Base-by-base conservation (phyloP, 176 grass and related monocot species). In the Triticum monococcum region DNA sequence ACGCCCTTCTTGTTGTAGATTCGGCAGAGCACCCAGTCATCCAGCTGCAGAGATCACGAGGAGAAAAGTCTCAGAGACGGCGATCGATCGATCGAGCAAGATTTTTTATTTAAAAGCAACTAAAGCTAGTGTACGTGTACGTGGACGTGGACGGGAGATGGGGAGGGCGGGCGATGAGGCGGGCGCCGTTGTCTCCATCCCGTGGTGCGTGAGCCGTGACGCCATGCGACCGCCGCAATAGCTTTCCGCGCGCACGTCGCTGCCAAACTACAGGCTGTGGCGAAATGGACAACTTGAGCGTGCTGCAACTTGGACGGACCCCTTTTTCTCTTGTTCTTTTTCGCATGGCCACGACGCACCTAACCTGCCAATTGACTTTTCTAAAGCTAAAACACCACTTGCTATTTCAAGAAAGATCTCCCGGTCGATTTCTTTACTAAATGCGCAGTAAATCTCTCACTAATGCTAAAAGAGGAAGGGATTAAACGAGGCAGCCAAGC, bases 1-100 rank as follows among this genome's bases (percentile, higher is more conserved):
- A 87, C 82, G 12, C 91, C 90, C 78, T 98, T 98, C 91, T 98
- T 98, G 93, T 95, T 94, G 88, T 98, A 98, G 81, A 98, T 95
- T 32, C 96, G 96, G 86, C 93, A 98, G 5, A 98, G 79, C 30
- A 95, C 96, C 93, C 96, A 98, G 60, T 98, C 96, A 46, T 98
- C 96, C 81, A 98, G 76, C 93, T 95, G 88, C 81, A 81, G 33
- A 75, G 13, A 71, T 43, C 17, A 84, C 28, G 13, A 75, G 0
- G 12, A 33, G 25, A 9, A 4, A 65, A 86, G 69, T 59, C 11
- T 81, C 1, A 68, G 60, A 1, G 12, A 67, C 41, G 77, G 18
- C 43, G 60, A 59, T 13, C 22, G 23, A 57, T 26, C 1, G 23
- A 57, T 28, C 1, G 46, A 57, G 16, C 16, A 4, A 32, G 33